These are phyloP conservation scores for Solanum sejunctum DNA, from an alignment of 257 asterid genomes.

Conservation along the genomic window DNA sequence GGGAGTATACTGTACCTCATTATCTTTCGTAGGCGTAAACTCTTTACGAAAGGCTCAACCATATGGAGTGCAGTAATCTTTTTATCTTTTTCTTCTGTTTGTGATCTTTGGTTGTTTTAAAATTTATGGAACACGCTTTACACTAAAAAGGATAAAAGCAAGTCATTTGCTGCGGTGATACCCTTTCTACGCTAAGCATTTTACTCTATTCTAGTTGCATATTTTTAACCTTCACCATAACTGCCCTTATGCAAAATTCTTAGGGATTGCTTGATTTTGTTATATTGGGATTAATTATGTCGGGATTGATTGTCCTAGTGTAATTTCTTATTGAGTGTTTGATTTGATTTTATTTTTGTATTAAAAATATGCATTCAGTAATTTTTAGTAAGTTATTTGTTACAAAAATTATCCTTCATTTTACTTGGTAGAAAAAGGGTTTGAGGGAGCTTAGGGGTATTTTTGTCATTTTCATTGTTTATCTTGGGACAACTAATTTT, in stretches of 20 bases:
- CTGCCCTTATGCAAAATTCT: not conserved
- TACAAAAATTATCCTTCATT: not conserved
- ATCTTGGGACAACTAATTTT: not conserved
- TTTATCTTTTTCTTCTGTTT: not conserved
- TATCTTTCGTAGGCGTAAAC: not conserved
- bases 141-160: not conserved
- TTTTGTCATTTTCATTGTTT: not conserved
- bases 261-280: not conserved
- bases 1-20: not conserved
- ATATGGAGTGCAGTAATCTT: not conserved
- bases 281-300: not conserved
- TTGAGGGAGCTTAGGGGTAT: not conserved
- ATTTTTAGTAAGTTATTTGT: not conserved
- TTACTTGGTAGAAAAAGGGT: not conserved
- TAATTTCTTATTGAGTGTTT: not conserved
- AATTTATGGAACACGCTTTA: not conserved
- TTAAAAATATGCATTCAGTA: not conserved
- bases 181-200: not conserved
- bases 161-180: not conserved
- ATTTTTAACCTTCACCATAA: not conserved
- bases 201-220: not conserved
- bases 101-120: not conserved
- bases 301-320: not conserved
- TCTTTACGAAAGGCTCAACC: not conserved
- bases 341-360: not conserved